These are phyloP conservation scores for Xylaria grammica DNA, from an alignment of 495 filamentous ascomycete genomes.

Conservation along the genomic window DNA sequence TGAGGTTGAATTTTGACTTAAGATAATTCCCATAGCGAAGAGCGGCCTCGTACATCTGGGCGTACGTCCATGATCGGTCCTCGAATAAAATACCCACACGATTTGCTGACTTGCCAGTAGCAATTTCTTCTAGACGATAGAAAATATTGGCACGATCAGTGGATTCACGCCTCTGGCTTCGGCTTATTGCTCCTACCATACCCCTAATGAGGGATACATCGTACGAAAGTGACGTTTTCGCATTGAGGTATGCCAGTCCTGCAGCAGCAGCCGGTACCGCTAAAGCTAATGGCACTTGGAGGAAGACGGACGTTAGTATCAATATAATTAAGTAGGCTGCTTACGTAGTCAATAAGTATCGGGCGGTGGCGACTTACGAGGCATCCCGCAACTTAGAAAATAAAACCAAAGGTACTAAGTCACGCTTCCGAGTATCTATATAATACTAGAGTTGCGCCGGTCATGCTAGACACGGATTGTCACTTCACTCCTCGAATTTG, in stretches of 20 bases:
- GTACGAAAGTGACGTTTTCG: conserved; percentile 67
- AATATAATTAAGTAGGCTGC: neutral
- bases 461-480: neutral
- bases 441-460: neutral
- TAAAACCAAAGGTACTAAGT: too few relatives aligned
- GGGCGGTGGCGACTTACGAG: conserved; percentile 10
- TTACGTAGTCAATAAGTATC: too few relatives aligned
- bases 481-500: too few relatives aligned
- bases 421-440: too few relatives aligned
- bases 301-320: neutral
- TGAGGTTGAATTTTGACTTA: conserved; percentile 69
- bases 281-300: conserved; percentile 53
- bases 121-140: conserved; percentile 76
- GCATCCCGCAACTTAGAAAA: conserved; percentile 1
- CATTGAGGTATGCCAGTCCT: conserved; percentile 81
- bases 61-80: conserved; percentile 77
- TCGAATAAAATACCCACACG: conserved; percentile 74
- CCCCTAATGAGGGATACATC: conserved; percentile 64
- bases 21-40: conserved; percentile 86
- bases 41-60: conserved; percentile 74
- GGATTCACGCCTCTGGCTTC: conserved; percentile 49
- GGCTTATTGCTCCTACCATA: conserved; percentile 49
- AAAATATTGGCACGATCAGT: conserved; percentile 74
- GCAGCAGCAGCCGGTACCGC: conserved; percentile 70
- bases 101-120: conserved; percentile 61